Base-by-base conservation (phyloP, 169 alveolate species). In the Plasmodium reichenowi region DNA sequence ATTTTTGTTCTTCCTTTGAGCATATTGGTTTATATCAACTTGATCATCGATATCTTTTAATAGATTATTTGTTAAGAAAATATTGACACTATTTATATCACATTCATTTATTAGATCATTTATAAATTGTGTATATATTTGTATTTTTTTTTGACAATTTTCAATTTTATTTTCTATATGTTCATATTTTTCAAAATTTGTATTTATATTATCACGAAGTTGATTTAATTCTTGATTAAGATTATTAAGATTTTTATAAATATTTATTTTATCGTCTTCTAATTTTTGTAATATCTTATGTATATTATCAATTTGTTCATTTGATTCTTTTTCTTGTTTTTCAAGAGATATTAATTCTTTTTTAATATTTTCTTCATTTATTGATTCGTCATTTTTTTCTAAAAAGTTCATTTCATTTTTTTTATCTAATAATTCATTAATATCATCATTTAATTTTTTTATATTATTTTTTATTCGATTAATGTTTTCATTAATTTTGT, bases 401-500 rank as follows among this genome's bases (percentile, higher is more conserved):
- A 67, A 20, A 3, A 66, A 13, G 3, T 64, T 38, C 0, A 66
- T 67, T 66, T 78, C 89, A 58, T 78, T 78, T 66, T 45, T 29
- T 67, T 78, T 78, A 29, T 78, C 89, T 6, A 70, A 32, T 15
- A 78, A 22, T 54, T 78, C 89, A 12, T 78, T 78, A 64, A 78
- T 54, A 52, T 78, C 89, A 20, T 78, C 89, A 13, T 78, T 78
- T 32, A 78, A 15, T 54, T 78, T 78, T 54, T 78, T 78, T 52
- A 78, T 67, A 29, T 78, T 78, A 64, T 78, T 78, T 43, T 86
- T 71, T 24, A 86, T 86, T 38, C 85, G 15, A 2, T 70, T 73
- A 22, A 86, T 86, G 2, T 86, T 47, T 38, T 72, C 88, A 58
- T 62, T 71, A 13, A 62, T 26, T 43, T 86, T 68, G 13, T 86